Conservation (phyloP, 441 rosid genomes). For the Caryocar brasiliense region DNA sequence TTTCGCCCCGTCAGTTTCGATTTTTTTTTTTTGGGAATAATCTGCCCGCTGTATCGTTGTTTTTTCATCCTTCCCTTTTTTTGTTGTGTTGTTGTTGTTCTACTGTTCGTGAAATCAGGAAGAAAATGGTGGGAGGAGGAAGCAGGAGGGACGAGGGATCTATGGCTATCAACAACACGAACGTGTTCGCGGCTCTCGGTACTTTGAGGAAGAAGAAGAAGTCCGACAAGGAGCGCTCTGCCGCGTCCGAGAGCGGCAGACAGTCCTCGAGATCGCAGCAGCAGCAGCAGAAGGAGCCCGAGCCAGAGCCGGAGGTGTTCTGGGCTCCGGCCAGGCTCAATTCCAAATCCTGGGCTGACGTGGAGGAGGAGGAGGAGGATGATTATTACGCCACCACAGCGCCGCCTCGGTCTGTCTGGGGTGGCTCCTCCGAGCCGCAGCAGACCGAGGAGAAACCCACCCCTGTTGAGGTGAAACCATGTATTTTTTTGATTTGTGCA, state of each 20-base stretch:
- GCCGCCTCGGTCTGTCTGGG: constrained; percentile 45
- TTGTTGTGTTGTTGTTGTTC: too few relatives aligned
- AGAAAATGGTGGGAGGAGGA: constrained; percentile 43
- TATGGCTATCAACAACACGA: constrained; percentile 47
- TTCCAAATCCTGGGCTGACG: constrained; percentile 73
- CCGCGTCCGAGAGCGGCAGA: constrained; percentile 22
- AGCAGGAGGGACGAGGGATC: constrained; percentile 61
- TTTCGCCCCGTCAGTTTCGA: too few relatives aligned
- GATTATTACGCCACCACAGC: constrained; percentile 70
- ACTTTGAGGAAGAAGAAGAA: constrained; percentile 78
- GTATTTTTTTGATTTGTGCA: neutral
- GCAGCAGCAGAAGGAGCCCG: constrained; percentile 26
- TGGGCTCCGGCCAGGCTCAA: constrained; percentile 66
- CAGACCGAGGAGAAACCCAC: constrained; percentile 25
- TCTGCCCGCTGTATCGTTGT: too few relatives aligned
- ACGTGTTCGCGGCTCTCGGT: constrained; percentile 76
- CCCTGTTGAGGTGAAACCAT: constrained; percentile 31
- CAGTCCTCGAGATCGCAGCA: constrained; percentile 34
- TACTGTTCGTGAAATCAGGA: too few relatives aligned
- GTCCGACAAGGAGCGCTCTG: constrained; percentile 34
- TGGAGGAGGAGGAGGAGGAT: constrained; percentile 67
- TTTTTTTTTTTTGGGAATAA: too few relatives aligned
- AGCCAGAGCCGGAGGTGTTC: constrained; percentile 35
- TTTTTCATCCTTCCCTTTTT: too few relatives aligned
- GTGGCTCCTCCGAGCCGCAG: constrained; percentile 17